Conservation (phyloP, 2,329 filamentous ascomycete species). For the Penicillium sp. region DNA sequence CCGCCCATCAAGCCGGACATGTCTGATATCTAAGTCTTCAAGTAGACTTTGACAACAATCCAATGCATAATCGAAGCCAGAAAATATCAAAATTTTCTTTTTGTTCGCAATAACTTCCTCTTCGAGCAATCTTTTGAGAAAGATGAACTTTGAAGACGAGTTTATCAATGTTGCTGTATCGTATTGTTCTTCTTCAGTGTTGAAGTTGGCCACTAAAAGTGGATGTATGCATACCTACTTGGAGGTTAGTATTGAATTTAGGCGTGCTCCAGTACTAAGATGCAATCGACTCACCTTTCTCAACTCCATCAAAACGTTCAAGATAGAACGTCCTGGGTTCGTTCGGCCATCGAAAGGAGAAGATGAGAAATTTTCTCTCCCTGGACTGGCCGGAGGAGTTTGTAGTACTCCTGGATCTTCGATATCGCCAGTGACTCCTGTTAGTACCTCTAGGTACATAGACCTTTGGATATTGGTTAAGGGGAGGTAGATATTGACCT, state of each 20-base stretch:
- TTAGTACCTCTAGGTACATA: slow-evolving; percentile 57
- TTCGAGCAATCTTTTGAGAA: slow-evolving; percentile 45
- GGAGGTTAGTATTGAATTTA: neutral
- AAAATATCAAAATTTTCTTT: slow-evolving; percentile 55
- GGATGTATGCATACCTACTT: slow-evolving; percentile 50
- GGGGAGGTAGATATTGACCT: slow-evolving; percentile 55
- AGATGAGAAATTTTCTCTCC: neutral
- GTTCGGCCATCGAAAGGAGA: neutral
- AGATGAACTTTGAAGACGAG: slow-evolving; percentile 51
- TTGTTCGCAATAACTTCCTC: slow-evolving; percentile 20
- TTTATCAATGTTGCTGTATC: slow-evolving; percentile 21
- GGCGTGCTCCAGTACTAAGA: neutral
- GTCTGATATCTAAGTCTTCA: slow-evolving; percentile 37
- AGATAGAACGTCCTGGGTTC: slow-evolving; percentile 34
- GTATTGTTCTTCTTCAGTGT: slow-evolving; percentile 38
- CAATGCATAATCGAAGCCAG: slow-evolving; percentile 50
- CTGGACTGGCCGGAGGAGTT: neutral
- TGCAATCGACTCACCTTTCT: slow-evolving; percentile 36
- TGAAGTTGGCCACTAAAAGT: slow-evolving; percentile 47
- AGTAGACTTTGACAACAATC: slow-evolving; percentile 53
- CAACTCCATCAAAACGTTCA: slow-evolving; percentile 54
- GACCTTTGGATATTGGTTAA: slow-evolving; percentile 56
- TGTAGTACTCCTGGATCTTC: neutral
- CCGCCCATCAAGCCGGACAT: slow-evolving; percentile 48
- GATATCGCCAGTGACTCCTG: slow-evolving; percentile 40